A percentile compares a stretch with the other conserved stretches of the same genome.
These are phyloP conservation scores for Helichrysum umbraculigerum DNA, from an alignment of 129 eudicot genomes.

Conservation along the genomic window DNA sequence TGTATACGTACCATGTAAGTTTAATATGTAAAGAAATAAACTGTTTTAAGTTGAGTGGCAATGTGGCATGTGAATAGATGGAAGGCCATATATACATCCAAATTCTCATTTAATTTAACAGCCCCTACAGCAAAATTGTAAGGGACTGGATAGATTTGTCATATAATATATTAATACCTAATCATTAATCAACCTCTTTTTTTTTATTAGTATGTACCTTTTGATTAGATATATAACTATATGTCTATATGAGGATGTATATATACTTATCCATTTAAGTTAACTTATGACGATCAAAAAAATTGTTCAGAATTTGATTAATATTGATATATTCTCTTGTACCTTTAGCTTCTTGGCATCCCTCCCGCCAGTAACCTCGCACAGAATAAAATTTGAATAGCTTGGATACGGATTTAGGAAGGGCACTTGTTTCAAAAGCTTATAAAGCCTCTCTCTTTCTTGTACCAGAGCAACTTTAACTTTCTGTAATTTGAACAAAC, in stretches of 20 bases:
- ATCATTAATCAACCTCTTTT: not conserved
- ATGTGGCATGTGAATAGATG: too few species aligned
- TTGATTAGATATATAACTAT: not conserved
- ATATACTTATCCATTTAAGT: not conserved
- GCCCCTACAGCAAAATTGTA: too few species aligned
- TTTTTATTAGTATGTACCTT: not conserved
- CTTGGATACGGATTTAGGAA: constrained; percentile 95
- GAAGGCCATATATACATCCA: not conserved
- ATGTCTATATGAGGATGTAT: too few species aligned
- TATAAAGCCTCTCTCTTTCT: constrained; percentile 85
- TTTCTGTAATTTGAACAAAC: constrained; percentile 44
- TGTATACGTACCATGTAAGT: not conserved
- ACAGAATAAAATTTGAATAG: constrained; percentile 93
- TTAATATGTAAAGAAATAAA: not conserved
- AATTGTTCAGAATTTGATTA: not conserved
- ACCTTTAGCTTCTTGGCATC: constrained; percentile 99
- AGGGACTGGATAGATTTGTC: too few species aligned
- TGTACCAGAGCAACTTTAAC: constrained; percentile 85
- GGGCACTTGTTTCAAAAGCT: constrained; percentile 78
- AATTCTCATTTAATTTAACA: too few species aligned
- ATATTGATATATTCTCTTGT: not conserved
- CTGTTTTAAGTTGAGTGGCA: not conserved
- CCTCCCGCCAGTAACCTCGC: constrained; percentile 81
- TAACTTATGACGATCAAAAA: not conserved
- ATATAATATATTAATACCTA: too few species aligned